phyloP scores from a whole-genome alignment of 2,329 filamentous ascomycete genomes.

The Polytolypa hystricis region DNA sequence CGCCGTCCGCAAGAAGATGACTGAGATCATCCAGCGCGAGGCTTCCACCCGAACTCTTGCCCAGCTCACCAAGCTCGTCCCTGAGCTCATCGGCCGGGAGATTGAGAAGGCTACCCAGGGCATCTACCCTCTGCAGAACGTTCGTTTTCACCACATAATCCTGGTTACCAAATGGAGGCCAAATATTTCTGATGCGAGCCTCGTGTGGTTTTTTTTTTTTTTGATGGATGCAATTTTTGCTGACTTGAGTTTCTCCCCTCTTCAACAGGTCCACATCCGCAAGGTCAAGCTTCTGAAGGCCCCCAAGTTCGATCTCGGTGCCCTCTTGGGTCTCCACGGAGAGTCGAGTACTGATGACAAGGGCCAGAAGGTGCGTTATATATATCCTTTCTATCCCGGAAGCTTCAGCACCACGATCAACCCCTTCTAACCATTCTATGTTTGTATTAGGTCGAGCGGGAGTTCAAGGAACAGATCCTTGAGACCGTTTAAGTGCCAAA shows the following conservation, averaged over 20 bases:
- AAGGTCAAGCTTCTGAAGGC: constrained; percentile 99
- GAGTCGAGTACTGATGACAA: constrained; percentile 93
- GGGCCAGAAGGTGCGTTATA: constrained; percentile 69
- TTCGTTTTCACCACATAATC: constrained; percentile 42
- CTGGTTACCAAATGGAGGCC: too few species aligned
- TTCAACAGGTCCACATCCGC: constrained; percentile 99
- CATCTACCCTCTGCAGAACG: constrained; percentile 99
- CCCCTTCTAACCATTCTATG: constrained; percentile 3
- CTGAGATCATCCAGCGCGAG: constrained; percentile 95
- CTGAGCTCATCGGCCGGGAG: constrained; percentile 97
- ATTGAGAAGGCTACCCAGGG: constrained; percentile 99
- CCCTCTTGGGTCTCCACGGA: constrained; percentile 91
- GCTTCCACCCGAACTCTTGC: constrained; percentile 86
- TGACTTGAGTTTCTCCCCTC: constrained; percentile 97
- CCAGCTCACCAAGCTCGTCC: constrained; percentile 97
- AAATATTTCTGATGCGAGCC: background rate
- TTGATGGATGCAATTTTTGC: constrained; percentile 32
- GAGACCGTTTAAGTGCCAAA: constrained; percentile 84
- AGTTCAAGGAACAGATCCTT: constrained; percentile 98
- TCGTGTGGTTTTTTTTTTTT: background rate
- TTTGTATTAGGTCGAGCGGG: constrained; percentile 55
- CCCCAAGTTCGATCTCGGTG: constrained; percentile 98
- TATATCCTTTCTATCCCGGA: constrained; percentile 3
- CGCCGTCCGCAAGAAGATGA: constrained; percentile 99
- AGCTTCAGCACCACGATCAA: too few species aligned